Evolutionary conservation across 2,329 filamentous ascomycete species (phyloP), one percentile per base, ranked within the genome.

Genomic region (Helicocarpus griseus): DNA sequence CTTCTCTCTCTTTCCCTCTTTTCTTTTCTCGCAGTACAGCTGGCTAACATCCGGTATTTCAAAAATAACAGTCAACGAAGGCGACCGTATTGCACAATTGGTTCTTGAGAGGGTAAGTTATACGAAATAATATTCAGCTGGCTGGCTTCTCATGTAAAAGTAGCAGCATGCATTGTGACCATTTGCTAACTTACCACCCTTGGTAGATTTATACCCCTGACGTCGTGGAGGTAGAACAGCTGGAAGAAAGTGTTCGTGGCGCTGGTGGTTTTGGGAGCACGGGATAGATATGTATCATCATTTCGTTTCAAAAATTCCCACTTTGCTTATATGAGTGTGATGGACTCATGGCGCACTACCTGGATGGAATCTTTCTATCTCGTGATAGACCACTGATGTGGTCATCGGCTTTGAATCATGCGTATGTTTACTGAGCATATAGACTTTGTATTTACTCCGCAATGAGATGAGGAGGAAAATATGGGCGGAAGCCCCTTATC

Each of bases 261-360:
- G 89, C 84, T 0, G 91, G 90, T 24, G 93, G 90, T 1, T 95
- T 95, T 65, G 90, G 90, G 50, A 95, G 89, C 69, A 95, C 90
- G 31, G 90, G 89, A 24, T 54, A 50, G 31, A 33, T 13, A 38
- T 41, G 26, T 6, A n/a, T 14, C 26, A 14, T 24, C 5, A 11
- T 24, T 24, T 9, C 5, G 22, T 5, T 31, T 39, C 19, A n/a
- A n/a, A n/a, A n/a, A n/a, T 33, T 63, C 85, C 82, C 55, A 73
- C 72, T 13, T 17, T 2, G 2, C 2, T 28, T 43, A 14, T 45
- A 13, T 29, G 26, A 9, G n/a, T 11, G 17, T 31, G 7, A 45
- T 19, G 3, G 13, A 13, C 13, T 31, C 13, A 31, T 31, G 29
- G 40, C 17, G 40, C 11, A 40, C 17, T 43, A 26, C 14, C 13